phyloP scores from a whole-genome alignment of 2,329 filamentous ascomycete species.

The Fusarium humuli region DNA sequence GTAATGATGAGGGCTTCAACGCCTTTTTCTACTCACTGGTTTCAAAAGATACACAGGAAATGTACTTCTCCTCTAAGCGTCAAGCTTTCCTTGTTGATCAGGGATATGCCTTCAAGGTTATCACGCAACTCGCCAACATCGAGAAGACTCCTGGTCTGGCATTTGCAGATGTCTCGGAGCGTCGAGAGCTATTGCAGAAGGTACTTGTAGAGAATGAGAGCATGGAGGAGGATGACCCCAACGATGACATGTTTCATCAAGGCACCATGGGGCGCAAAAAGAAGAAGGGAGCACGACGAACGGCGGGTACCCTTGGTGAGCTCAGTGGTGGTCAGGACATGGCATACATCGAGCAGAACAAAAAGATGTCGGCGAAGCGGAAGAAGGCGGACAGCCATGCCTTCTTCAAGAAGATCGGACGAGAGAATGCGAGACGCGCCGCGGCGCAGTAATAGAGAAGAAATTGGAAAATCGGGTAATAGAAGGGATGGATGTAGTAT shows the following conservation, averaged over 20 bases:
- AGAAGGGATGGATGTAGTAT: neutral
- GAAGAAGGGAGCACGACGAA: conserved; percentile 76
- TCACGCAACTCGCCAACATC: conserved; percentile 93
- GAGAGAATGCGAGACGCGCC: conserved; percentile 56
- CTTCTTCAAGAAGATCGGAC: conserved; percentile 58
- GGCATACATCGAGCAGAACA: conserved; percentile 92
- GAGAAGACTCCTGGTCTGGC: conserved; percentile 84
- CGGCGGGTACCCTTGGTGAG: conserved; percentile 85
- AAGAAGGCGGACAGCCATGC: conserved; percentile 55
- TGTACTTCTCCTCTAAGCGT: conserved; percentile 96
- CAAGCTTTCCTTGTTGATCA: conserved; percentile 98
- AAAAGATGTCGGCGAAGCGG: conserved; percentile 63
- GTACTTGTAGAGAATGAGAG: conserved; percentile 89
- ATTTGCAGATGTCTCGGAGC: conserved; percentile 82
- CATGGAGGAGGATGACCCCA: conserved; percentile 76
- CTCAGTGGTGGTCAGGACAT: conserved; percentile 94
- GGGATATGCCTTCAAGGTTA: conserved; percentile 98
- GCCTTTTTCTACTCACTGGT: conserved; percentile 99
- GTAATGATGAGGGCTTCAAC: conserved; percentile 98
- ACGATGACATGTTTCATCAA: conserved; percentile 56
- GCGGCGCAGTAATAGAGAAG: conserved; percentile 45
- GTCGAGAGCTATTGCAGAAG: conserved; percentile 87
- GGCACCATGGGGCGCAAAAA: conserved; percentile 60
- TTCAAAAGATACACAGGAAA: conserved; percentile 96
- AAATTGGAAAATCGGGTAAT: conserved; percentile 11